Conservation (phyloP, 2,329 filamentous ascomycete species). For the Aspergillus sp. region DNA sequence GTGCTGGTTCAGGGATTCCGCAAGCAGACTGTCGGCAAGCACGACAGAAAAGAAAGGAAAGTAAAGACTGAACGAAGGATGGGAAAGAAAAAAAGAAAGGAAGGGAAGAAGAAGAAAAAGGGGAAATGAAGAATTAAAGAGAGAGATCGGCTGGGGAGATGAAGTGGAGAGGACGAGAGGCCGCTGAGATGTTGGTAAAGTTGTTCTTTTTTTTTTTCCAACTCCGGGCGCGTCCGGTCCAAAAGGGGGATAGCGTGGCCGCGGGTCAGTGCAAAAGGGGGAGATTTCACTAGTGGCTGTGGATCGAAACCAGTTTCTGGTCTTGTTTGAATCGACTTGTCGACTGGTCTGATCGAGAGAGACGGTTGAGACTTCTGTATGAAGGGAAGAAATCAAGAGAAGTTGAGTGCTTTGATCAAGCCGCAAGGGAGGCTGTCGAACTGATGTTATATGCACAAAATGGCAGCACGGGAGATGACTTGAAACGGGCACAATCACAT, state of each 20-base stretch:
- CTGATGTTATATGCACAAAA: too few relatives aligned
- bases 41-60: slow-evolving; percentile 62
- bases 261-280: slow-evolving; percentile 22
- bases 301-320: too few relatives aligned
- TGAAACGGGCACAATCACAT: too few relatives aligned
- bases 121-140: slow-evolving; percentile 24
- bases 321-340: too few relatives aligned
- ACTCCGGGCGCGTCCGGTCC: slow-evolving; percentile 20
- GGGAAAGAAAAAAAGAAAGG: slow-evolving; percentile 52
- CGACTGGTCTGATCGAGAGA: too few relatives aligned
- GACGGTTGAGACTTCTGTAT: too few relatives aligned
- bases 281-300: not conserved
- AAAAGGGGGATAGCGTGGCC: slow-evolving; percentile 20
- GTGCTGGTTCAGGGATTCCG: not conserved
- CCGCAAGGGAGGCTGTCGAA: too few relatives aligned
- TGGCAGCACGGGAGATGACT: too few relatives aligned
- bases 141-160: slow-evolving; percentile 10
- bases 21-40: not conserved
- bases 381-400: too few relatives aligned
- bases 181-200: not conserved
- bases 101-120: slow-evolving; percentile 57
- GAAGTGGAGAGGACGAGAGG: slow-evolving; percentile 8
- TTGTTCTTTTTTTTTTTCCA: slow-evolving; percentile 9
- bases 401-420: too few relatives aligned
- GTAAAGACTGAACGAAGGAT: slow-evolving; percentile 41